phyloP scores from a whole-genome alignment of 2,329 filamentous ascomycete genomes.

The Phyllosticta citrichinensis region DNA sequence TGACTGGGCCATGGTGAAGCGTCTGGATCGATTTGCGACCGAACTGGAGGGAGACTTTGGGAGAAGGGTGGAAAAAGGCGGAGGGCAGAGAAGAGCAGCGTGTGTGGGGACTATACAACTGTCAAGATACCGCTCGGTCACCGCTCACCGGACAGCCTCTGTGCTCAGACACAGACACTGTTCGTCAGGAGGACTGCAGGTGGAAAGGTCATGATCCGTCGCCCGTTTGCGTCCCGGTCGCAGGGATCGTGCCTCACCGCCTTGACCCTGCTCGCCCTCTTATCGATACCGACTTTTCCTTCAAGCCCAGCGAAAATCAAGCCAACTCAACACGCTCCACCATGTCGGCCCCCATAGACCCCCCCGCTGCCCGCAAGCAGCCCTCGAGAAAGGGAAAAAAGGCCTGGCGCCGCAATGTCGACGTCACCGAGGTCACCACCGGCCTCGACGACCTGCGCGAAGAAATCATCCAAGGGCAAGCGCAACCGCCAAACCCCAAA shows the following conservation, averaged over 20 bases:
- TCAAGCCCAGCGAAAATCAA: background rate
- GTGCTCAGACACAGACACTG: constrained; percentile 10
- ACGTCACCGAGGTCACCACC: constrained; percentile 73
- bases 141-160: background rate
- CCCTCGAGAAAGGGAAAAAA: constrained; percentile 95
- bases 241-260: background rate
- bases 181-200: constrained; percentile 2
- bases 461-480: constrained; percentile 80
- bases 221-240: background rate
- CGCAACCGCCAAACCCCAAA: background rate
- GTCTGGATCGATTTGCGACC: constrained; percentile 4
- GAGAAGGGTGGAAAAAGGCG: constrained; percentile 9
- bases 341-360: constrained; percentile 22
- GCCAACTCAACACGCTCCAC: background rate
- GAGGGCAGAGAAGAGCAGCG: constrained; percentile 7
- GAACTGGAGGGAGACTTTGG: constrained; percentile 4
- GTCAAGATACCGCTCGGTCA: constrained; percentile 8
- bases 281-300: background rate
- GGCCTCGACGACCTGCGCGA: constrained; percentile 78
- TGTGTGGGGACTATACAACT: constrained; percentile 11
- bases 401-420: constrained; percentile 97
- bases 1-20: constrained; percentile 65
- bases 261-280: background rate
- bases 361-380: constrained; percentile 75
- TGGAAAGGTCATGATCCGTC: background rate